phyloP scores from a whole-genome alignment of 768 basidiomycete species.

The Pisolithus albus region DNA sequence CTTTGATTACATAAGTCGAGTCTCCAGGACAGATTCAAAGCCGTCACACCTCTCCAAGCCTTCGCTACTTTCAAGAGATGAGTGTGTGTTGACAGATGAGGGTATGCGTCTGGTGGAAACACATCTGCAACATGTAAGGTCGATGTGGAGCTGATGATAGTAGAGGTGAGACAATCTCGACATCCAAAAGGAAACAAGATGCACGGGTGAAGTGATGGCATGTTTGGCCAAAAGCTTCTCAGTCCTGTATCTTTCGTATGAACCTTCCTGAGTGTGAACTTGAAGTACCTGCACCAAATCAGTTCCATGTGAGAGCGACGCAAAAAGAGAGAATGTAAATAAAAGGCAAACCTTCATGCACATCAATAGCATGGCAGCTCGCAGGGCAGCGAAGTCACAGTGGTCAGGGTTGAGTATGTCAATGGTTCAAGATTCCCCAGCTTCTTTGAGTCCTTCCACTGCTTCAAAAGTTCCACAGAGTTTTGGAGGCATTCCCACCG shows the following conservation, averaged over 20 bases:
- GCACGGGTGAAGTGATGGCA: conserved; percentile 42
- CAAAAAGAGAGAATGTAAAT: conserved; percentile 13
- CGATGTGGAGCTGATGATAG: conserved; percentile 14
- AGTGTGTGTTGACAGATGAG: conserved; percentile 34
- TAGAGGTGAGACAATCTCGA: not conserved
- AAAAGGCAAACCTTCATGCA: conserved; percentile 65
- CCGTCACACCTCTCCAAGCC: conserved; percentile 64
- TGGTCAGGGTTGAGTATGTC: conserved; percentile 82
- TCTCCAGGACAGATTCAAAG: too few species aligned
- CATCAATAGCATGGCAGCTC: conserved; percentile 77
- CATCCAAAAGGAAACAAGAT: conserved; percentile 3
- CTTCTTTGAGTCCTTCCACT: too few species aligned
- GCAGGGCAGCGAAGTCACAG: conserved; percentile 81
- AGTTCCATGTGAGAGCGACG: not conserved
- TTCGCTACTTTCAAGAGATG: conserved; percentile 53
- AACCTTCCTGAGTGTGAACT: conserved; percentile 75
- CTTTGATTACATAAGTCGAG: too few species aligned
- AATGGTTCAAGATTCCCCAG: too few species aligned
- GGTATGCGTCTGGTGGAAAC: conserved; percentile 23
- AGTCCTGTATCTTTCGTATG: conserved; percentile 91
- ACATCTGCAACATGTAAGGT: conserved; percentile 34
- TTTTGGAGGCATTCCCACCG: too few species aligned
- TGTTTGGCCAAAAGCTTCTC: conserved; percentile 85
- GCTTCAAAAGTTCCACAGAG: too few species aligned
- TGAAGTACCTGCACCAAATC: conserved; percentile 59